Evolutionary conservation across 169 alveolate genomes (phyloP), one percentile per base, ranked within the genome.

Genomic region (Plasmodium fragile): DNA sequence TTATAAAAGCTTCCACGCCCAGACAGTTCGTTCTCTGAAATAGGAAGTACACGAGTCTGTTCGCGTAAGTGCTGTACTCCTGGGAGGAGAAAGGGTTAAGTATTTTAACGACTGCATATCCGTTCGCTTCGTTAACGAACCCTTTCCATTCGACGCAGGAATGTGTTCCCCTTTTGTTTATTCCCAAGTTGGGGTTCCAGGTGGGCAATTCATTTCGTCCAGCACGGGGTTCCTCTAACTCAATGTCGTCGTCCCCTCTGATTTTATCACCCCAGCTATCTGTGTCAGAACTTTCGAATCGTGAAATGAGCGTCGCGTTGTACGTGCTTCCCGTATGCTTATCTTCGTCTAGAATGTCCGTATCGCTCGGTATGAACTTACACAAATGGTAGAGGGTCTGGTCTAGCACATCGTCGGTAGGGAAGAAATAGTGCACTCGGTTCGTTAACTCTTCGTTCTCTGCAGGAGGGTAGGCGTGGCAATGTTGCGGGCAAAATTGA

Each of bases 121-220:
- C 94, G 49, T 87, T 87, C 32, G 94, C 89, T 78, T 87, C 94
- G 52, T 87, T 87, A 28, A 87, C 89, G 39, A 55, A 87, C 30
- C 94, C 94, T 55, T 36, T 16, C 94, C 94, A 87, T 87, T 87
- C 94, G n/a, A 87, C 82, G 45, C 94, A 87, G 30, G 82, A 18
- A 13, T 32, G 18, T 32, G 32, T 71, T 28, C 3, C 70, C 10
- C 36, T 55, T 71, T 87, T 79, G 25, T 75, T 59, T 16, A 7
- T 70, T 41, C 52, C 73, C 83, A 25, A 32, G 28, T 79, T 79
- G 71, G 55, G 18, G 13, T 16, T 25, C 30, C 10, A 22, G 22
- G 25, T 83, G 13, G 82, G 49, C 6, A 65, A 65, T 65, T 71
- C 8, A 36, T 16, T 83, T 36, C n/a, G 39, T 52, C 73, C 13